Evolutionary conservation across 768 basidiomycete species (phyloP).

Genomic region (Collybiopsis confluens): DNA sequence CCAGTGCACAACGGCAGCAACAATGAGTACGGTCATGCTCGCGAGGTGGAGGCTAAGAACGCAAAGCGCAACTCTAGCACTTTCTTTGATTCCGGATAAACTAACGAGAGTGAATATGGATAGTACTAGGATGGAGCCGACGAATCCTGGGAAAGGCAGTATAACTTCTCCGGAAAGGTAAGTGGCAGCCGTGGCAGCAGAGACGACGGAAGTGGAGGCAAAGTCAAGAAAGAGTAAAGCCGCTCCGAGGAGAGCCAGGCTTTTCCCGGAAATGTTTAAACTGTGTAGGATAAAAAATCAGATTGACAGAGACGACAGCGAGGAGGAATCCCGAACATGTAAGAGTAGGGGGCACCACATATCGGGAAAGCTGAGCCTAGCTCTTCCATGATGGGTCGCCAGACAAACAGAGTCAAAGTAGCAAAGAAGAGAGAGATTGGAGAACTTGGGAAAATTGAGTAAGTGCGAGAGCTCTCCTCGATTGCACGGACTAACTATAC

Average conservation of each 20-base stretch:
- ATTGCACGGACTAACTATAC: slow-evolving; percentile 67
- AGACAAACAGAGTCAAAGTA: slow-evolving; percentile 57
- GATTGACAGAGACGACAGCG: background rate
- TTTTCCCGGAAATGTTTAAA: slow-evolving; percentile 60
- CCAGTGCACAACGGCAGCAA: slow-evolving; percentile 51
- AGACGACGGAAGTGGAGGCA: slow-evolving; percentile 63
- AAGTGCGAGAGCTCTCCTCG: background rate
- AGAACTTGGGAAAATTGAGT: slow-evolving; percentile 36
- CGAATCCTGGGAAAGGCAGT: slow-evolving; percentile 52
- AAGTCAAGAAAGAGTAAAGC: slow-evolving; percentile 69
- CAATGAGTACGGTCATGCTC: slow-evolving; percentile 52
- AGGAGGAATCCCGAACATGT: slow-evolving; percentile 40
- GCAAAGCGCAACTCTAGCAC: slow-evolving; percentile 52
- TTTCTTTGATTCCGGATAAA: slow-evolving; percentile 57
- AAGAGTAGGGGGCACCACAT: slow-evolving; percentile 68
- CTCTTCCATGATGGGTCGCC: slow-evolving; percentile 75
- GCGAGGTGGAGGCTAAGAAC: slow-evolving; percentile 59
- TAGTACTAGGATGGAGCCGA: slow-evolving; percentile 51
- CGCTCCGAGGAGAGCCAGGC: slow-evolving; percentile 60
- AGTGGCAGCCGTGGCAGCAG: slow-evolving; percentile 65
- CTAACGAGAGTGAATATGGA: slow-evolving; percentile 50
- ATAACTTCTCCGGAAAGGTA: slow-evolving; percentile 63
- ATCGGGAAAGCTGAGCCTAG: slow-evolving; percentile 65
- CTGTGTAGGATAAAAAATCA: slow-evolving; percentile 25
- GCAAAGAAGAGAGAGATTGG: slow-evolving; percentile 67